phyloP scores from a whole-genome alignment of 257 asterid species.

The Jacaranda copaia region DNA sequence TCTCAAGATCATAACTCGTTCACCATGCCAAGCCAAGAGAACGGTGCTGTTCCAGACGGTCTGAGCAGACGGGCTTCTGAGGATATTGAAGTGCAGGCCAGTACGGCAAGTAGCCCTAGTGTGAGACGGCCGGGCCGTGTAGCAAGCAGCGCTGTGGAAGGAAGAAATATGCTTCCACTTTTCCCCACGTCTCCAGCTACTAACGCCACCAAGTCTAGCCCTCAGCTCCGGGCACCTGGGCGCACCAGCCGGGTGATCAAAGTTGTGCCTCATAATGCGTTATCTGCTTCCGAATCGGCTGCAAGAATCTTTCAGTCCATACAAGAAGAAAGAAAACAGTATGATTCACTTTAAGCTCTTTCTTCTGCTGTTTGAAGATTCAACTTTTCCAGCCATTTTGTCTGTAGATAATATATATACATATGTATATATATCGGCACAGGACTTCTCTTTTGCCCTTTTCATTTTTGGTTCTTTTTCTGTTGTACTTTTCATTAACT shows the following conservation, averaged over 20 bases:
- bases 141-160: constrained; percentile 36
- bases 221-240: constrained; percentile 34
- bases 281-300: constrained; percentile 79
- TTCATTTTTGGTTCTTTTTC: not conserved
- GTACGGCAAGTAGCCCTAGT: constrained; percentile 67
- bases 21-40: constrained; percentile 39
- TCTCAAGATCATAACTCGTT: constrained; percentile 29
- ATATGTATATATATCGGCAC: not conserved
- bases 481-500: not conserved
- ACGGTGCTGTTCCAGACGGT: constrained; percentile 27
- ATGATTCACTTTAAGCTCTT: constrained; percentile 41
- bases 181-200: constrained; percentile 54
- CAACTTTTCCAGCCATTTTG: not conserved
- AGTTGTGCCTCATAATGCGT: constrained; percentile 78
- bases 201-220: constrained; percentile 27
- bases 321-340: constrained; percentile 81
- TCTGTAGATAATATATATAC: constrained; percentile 6
- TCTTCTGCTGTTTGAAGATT: not conserved
- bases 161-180: constrained; percentile 56
- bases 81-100: constrained; percentile 64
- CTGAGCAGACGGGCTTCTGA: constrained; percentile 25
- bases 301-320: constrained; percentile 86
- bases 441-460: not conserved
- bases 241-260: constrained; percentile 59
- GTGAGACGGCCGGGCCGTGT: constrained; percentile 38